Evolutionary conservation across 495 filamentous ascomycete genomes (phyloP).

Genomic region (Annulohypoxylon moriforme): DNA sequence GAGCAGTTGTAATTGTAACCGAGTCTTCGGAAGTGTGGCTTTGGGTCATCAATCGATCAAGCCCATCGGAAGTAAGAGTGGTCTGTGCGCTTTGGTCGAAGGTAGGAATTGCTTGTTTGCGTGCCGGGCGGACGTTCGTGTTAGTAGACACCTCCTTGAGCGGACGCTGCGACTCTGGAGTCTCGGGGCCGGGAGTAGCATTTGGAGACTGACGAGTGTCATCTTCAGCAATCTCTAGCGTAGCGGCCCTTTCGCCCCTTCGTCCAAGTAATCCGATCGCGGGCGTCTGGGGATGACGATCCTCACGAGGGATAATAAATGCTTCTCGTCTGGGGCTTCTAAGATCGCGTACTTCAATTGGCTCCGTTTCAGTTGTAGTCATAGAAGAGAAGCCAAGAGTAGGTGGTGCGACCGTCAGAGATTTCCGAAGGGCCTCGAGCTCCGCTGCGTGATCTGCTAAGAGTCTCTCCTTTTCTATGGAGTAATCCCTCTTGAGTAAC

Average conservation of each 20-base stretch:
- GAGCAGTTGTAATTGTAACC: slow-evolving; percentile 37
- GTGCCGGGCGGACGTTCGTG: slow-evolving; percentile 46
- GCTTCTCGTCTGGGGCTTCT: slow-evolving; percentile 61
- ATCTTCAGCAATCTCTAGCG: slow-evolving; percentile 66
- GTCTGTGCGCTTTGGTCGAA: slow-evolving; percentile 80
- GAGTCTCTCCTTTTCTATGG: slow-evolving; percentile 39
- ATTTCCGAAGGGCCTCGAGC: slow-evolving; percentile 43
- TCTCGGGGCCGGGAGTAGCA: slow-evolving; percentile 50
- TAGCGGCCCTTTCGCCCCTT: slow-evolving; percentile 50
- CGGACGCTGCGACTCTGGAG: slow-evolving; percentile 56
- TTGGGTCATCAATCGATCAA: slow-evolving; percentile 70
- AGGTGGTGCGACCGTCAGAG: slow-evolving; percentile 27
- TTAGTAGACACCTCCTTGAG: slow-evolving; percentile 58
- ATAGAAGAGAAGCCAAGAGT: slow-evolving; percentile 62
- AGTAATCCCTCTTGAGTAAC: slow-evolving; percentile 22
- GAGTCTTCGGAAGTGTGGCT: slow-evolving; percentile 16
- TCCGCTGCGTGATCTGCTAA: slow-evolving; percentile 39
- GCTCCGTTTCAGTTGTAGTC: slow-evolving; percentile 62
- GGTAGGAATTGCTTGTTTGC: slow-evolving; percentile 55
- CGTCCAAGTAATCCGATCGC: slow-evolving; percentile 57
- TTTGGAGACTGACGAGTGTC: slow-evolving; percentile 60
- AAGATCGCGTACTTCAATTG: slow-evolving; percentile 51
- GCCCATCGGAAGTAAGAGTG: slow-evolving; percentile 74
- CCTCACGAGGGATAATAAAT: slow-evolving; percentile 60
- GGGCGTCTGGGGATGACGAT: slow-evolving; percentile 38